phyloP scores from a whole-genome alignment of 768 basidiomycete genomes.

The Calocybe cyanea region DNA sequence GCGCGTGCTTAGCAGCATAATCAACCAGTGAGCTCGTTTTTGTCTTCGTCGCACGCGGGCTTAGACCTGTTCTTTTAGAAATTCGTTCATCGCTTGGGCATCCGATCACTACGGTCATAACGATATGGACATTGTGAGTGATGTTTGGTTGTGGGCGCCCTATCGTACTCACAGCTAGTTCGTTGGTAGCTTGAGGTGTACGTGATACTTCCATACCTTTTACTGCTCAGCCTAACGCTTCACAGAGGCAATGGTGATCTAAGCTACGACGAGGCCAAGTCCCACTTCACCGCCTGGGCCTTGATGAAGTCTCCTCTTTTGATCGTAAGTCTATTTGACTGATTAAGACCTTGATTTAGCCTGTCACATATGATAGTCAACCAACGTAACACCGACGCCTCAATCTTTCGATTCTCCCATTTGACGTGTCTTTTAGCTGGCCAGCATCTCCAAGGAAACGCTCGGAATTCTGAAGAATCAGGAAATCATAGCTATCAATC shows the following conservation, averaged over 20 bases:
- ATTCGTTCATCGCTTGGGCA: constrained; percentile 62
- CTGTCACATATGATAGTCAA: constrained; percentile 7
- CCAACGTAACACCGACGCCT: constrained; percentile 5
- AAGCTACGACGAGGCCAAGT: constrained; percentile 59
- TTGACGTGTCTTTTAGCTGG: constrained; percentile 24
- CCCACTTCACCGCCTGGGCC: constrained; percentile 74
- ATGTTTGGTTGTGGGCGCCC: neutral
- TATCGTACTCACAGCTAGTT: neutral
- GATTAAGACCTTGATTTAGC: neutral
- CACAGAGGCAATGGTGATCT: constrained; percentile 60
- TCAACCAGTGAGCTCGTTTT: constrained; percentile 45
- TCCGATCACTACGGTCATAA: constrained; percentile 67
- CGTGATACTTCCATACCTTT: constrained; percentile 5
- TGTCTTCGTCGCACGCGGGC: neutral
- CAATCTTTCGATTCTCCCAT: neutral
- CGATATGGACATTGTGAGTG: constrained; percentile 62
- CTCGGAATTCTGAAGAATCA: constrained; percentile 57
- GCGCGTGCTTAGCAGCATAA: constrained; percentile 52
- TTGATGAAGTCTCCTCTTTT: constrained; percentile 63
- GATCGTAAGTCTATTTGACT: constrained; percentile 20
- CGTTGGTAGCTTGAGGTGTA: constrained; percentile 50
- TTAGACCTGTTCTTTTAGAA: constrained; percentile 30
- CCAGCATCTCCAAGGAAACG: constrained; percentile 43
- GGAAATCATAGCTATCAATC: constrained; percentile 67
- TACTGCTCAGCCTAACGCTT: neutral